Percentiles rank a stretch among this genome's conserved stretches.
These are phyloP conservation scores for Eucalyptus fibrosa DNA, from an alignment of 345 rosid species.

Conservation along the genomic window DNA sequence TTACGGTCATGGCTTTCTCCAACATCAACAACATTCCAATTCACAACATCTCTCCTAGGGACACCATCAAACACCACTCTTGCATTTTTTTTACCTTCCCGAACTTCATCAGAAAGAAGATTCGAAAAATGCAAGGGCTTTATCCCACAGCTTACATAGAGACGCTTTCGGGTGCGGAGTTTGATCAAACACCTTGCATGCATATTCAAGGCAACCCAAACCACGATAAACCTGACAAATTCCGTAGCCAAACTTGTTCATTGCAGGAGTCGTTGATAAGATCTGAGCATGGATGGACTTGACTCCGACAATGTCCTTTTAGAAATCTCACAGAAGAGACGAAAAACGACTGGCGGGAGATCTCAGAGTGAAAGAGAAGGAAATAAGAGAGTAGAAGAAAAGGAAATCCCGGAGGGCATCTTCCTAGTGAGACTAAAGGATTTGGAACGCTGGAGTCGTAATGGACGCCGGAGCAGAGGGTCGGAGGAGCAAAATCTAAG, in stretches of 20 bases:
- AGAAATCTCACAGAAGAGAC: no score
- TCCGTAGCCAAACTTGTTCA: neutral
- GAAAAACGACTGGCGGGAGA: no score
- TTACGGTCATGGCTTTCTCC: neutral
- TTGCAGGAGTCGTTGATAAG: no score
- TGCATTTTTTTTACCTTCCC: neutral
- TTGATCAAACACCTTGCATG: neutral
- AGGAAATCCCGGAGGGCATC: no score
- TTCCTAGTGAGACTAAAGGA: no score
- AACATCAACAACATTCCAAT: neutral
- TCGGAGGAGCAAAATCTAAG: no score
- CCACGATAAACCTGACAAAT: neutral
- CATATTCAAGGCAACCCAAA: neutral
- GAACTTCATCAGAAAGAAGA: conserved; percentile 5
- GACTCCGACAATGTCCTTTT: no score
- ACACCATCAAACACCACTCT: neutral
- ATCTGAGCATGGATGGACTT: no score
- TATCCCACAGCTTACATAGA: neutral
- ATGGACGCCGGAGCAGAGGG: no score
- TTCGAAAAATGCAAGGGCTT: neutral
- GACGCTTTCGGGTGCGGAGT: neutral
- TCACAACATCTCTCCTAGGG: neutral
- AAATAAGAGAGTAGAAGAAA: no score
- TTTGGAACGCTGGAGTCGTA: no score
- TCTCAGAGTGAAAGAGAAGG: no score